Evolutionary conservation across 306 rosid species (phyloP).

Genomic region (Styphnolobium japonicum): DNA sequence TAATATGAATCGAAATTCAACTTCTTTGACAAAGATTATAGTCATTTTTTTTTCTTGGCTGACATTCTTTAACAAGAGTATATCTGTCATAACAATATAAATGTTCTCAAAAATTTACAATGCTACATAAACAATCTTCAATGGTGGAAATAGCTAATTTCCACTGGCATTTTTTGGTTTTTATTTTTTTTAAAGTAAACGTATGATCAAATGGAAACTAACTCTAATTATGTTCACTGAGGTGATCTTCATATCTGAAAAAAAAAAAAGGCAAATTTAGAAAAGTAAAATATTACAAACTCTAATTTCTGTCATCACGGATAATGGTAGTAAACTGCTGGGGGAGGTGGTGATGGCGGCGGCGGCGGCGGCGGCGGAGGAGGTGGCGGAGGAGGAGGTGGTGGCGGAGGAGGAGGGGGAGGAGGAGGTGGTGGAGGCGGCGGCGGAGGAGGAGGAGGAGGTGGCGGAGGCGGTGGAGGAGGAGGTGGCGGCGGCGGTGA

Average conservation of each 20-base stretch:
- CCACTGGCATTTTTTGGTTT: neutral
- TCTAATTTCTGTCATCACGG: constrained; percentile 1
- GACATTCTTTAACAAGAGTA: no score
- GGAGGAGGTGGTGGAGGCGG: rapidly evolving
- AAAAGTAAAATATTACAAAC: neutral
- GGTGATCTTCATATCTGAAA: neutral
- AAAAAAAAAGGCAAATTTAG: neutral
- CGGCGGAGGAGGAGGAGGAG: rapidly evolving
- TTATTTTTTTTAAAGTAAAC: neutral
- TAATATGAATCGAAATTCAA: neutral
- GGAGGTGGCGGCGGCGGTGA: neutral
- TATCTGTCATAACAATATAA: neutral
- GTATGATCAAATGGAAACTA: neutral
- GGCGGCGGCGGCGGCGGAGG: neutral
- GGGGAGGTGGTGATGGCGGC: neutral
- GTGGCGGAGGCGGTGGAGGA: rapidly evolving
- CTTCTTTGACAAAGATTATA: neutral
- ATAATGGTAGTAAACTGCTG: constrained; percentile 24
- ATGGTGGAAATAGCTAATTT: constrained; percentile 7
- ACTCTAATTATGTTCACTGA: constrained; percentile 6
- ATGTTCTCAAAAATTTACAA: neutral
- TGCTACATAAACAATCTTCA: neutral
- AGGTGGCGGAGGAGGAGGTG: neutral
- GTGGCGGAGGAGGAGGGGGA: rapidly evolving
- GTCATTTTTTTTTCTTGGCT: no score